Percentiles rank a stretch among this genome's conserved stretches.
Evolutionary conservation across 495 filamentous ascomycete species (phyloP).

Genomic region (Immersiella caudata): DNA sequence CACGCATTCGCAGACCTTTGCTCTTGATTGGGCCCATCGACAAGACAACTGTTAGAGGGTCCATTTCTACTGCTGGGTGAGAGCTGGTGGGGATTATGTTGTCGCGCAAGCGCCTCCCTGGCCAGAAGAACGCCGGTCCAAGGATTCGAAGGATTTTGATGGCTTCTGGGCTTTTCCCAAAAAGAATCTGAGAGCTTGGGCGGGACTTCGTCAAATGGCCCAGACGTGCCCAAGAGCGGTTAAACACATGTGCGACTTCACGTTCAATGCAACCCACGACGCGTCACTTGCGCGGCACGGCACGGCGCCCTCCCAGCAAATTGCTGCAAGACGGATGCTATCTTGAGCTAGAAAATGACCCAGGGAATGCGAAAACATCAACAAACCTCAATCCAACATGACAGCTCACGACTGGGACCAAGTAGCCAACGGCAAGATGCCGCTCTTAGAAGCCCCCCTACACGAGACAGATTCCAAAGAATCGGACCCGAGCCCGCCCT

Average conservation of each 20-base stretch:
- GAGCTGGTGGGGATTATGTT: too few relatives aligned
- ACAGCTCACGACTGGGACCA: constrained; percentile 1
- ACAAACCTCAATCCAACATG: background rate
- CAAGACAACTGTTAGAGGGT: too few relatives aligned
- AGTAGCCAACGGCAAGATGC: constrained; percentile 5
- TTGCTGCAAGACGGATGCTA: background rate
- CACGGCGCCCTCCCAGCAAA: constrained; percentile 7
- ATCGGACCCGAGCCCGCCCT: constrained; percentile 18
- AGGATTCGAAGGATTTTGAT: too few relatives aligned
- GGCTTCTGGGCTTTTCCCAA: too few relatives aligned
- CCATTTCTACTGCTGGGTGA: too few relatives aligned
- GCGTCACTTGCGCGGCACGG: constrained; percentile 1
- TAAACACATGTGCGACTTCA: background rate
- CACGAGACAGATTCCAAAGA: constrained; percentile 4
- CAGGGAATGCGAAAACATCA: background rate
- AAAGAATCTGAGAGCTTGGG: too few relatives aligned
- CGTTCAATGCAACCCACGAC: background rate
- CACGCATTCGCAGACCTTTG: too few relatives aligned
- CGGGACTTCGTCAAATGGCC: too few relatives aligned
- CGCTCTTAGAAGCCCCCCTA: background rate
- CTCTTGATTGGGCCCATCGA: too few relatives aligned
- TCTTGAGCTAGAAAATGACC: too few relatives aligned
- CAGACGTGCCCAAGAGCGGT: background rate
- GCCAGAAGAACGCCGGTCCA: too few relatives aligned
- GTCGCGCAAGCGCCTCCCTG: too few relatives aligned